Conservation (phyloP, 192 early-diverging fungal species). For the Endogone sp. region DNA sequence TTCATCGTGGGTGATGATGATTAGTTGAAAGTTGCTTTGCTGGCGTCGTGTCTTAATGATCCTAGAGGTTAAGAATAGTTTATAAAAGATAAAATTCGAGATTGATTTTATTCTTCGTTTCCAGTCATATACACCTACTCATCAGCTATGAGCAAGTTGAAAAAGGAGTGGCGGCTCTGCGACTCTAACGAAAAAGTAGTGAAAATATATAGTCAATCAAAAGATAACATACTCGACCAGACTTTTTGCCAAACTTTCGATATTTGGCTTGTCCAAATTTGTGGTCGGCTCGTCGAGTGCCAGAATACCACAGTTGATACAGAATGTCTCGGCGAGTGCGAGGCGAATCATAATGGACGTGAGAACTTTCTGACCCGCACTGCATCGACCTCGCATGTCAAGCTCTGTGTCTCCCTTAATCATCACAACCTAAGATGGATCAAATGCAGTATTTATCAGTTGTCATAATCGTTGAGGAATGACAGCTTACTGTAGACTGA, state of each 20-base stretch:
- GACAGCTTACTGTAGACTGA: not conserved
- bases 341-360: conserved; percentile 93
- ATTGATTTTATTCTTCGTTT: not conserved
- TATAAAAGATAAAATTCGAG: conserved; percentile 3
- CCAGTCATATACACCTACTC: conserved; percentile 1
- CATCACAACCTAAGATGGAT: conserved; percentile 75
- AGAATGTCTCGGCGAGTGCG: conserved; percentile 94
- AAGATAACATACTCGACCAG: conserved; percentile 58
- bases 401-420: conserved; percentile 76
- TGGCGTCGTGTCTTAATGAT: conserved; percentile 76
- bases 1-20: conserved; percentile 98
- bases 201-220: too few species aligned
- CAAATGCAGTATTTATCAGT: not conserved
- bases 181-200: too few species aligned
- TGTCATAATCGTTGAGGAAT: not conserved
- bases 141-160: not conserved
- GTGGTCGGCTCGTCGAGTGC: conserved; percentile 98
- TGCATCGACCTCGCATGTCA: conserved; percentile 94
- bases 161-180: too few species aligned
- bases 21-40: conserved; percentile 93
- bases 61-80: conserved; percentile 18
- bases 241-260: conserved; percentile 78
- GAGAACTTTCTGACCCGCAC: conserved; percentile 97
- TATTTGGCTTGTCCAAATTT: conserved; percentile 89
- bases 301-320: conserved; percentile 87